Base-by-base conservation (phyloP, 371 early-diverging fungal species). In the Dipsacomyces acuminosporus region DNA sequence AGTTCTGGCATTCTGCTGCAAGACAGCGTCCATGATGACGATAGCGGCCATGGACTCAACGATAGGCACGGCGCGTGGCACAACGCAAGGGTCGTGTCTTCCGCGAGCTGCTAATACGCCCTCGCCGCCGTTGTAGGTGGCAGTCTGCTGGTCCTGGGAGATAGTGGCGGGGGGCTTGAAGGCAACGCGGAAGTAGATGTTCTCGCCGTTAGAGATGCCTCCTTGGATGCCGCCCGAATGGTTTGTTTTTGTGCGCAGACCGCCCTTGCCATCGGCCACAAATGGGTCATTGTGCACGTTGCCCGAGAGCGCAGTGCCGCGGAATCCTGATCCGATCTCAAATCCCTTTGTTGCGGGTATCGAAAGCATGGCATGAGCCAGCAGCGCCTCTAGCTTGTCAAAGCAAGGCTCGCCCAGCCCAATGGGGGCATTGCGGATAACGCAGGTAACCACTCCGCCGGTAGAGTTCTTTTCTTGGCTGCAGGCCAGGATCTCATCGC, bases 391-490 rank as follows among this genome's bases (percentile, higher is more conserved):
- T 26, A 96, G 77, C 71, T 97, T 97, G 73, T 97, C 98, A 64
- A 97, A 97, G 74, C 92, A 90, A 8, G 98, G 98, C 70, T 97
- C 98, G 46, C 98, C 98, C 48, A 97, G 77, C n/a, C 98, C 98
- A 14, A 81, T 64, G 13, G 98, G 98, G 24, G 86, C 83, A 54
- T 91, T 89, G 45, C 98, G 84, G 69, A 97, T 90, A 26, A 97
- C 94, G 73, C 98, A 97, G n/a, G 91, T 89, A 14, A 97, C 88
- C 2, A 88, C 86, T n/a, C 98, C 98, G 52, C 98, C 98, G 50
- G 94, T 87, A 9, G 96, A 95, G 74, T 97, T 90, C 54, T 88
- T 78, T 38, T 83, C 86, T 25, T 86, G 84, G 51, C 84, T 82
- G 45, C 89, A 86, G 50, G 78, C 69, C 21, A 89, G 70, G 51